Percentiles rank a stretch among this genome's conserved stretches.
These are phyloP conservation scores for Scutellaria minor DNA, from an alignment of 257 asterid genomes.

Conservation along the genomic window DNA sequence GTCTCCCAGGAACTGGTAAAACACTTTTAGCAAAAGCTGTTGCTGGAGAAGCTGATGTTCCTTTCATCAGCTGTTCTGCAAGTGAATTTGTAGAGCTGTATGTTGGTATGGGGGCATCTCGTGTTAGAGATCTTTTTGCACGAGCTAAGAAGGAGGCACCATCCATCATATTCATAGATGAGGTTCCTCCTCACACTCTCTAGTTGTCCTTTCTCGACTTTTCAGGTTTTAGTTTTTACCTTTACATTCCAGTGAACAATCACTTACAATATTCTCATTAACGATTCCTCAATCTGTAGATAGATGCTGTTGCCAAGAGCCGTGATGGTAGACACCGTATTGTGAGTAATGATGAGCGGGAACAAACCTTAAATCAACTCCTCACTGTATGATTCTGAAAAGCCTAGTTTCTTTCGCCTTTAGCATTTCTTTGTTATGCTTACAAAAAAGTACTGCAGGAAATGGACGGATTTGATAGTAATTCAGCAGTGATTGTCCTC, in stretches of 20 bases:
- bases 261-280: constrained; percentile 36
- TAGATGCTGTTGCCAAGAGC: constrained; percentile 99
- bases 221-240: constrained; percentile 20
- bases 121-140: constrained; percentile 97
- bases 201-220: constrained; percentile 17
- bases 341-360: constrained; percentile 98
- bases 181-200: constrained; percentile 55
- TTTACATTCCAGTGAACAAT: constrained; percentile 26
- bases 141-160: constrained; percentile 99
- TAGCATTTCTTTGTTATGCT: constrained; percentile 28
- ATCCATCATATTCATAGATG: constrained; percentile 95
- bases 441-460: constrained; percentile 64
- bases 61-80: constrained; percentile 98
- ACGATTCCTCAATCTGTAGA: constrained; percentile 56
- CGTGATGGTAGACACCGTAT: constrained; percentile 95
- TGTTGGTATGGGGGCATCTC: constrained; percentile 99
- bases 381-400: constrained; percentile 75
- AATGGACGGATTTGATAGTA: constrained; percentile 99
- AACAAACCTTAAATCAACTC: constrained; percentile 94
- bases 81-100: constrained; percentile 98
- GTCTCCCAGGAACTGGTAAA: constrained; percentile 99
- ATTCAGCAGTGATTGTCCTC: constrained; percentile 95
- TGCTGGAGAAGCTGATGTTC: constrained; percentile 99
- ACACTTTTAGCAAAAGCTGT: constrained; percentile 99
- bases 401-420: constrained; percentile 17